Percentiles rank a stretch among this genome's conserved stretches.
phyloP scores from a whole-genome alignment of 2,329 filamentous ascomycete genomes.

The Neobulgaria alba region DNA sequence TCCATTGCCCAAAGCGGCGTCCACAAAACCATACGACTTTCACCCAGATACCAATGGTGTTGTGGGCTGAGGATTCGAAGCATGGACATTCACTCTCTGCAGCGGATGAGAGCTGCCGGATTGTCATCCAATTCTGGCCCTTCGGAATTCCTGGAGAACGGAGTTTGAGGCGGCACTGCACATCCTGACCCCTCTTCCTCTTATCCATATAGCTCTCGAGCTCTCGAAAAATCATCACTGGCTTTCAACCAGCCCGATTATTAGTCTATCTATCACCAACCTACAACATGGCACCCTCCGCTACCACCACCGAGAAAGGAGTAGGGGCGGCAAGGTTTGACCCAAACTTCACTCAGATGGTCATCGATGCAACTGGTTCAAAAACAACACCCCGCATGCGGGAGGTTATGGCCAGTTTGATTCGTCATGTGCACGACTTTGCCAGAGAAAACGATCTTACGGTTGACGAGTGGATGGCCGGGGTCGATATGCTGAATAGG shows the following conservation, averaged over 20 bases:
- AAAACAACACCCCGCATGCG: constrained; percentile 48
- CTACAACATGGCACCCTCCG: constrained; percentile 36
- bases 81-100: too few relatives aligned
- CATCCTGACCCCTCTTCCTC: too few relatives aligned
- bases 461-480: constrained; percentile 49
- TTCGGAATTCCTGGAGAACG: too few relatives aligned
- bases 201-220: too few relatives aligned
- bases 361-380: constrained; percentile 53
- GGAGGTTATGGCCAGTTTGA: constrained; percentile 45
- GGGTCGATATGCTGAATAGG: constrained; percentile 49
- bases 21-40: too few relatives aligned
- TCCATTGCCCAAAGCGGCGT: too few relatives aligned
- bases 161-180: too few relatives aligned
- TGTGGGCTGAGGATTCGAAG: too few relatives aligned
- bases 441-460: constrained; percentile 50
- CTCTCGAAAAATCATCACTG: neutral
- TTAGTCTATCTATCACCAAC: too few relatives aligned
- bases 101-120: too few relatives aligned
- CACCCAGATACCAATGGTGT: too few relatives aligned
- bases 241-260: neutral
- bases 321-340: constrained; percentile 41
- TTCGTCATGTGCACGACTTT: constrained; percentile 49
- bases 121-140: too few relatives aligned
- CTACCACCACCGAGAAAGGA: constrained; percentile 27
- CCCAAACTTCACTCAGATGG: constrained; percentile 50